Evolutionary conservation across 2,329 filamentous ascomycete genomes (phyloP), one percentile per base, ranked within the genome.

Genomic region (Sphaceloma murrayae): DNA sequence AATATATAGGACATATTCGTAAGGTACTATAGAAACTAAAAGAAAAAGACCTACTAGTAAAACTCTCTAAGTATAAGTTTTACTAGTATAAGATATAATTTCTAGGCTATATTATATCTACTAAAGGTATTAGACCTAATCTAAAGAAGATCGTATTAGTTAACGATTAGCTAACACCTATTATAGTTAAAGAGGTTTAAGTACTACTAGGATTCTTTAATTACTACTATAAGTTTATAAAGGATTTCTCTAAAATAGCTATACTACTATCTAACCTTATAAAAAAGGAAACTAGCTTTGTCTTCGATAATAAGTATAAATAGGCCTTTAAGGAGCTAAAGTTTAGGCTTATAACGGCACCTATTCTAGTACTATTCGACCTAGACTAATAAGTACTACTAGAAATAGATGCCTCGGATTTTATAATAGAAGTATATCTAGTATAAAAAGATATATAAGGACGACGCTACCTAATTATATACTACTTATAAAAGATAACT

Each of bases 41-140:
- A 19, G 46, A 45, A 16, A 21, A 31, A 4, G 16, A 16, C 2
- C 14, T 55, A 31, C 47, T 45, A 24, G 13, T 38, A 14, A 46
- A 50, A 22, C 16, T 34, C 11, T 44, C 36, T 26, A 53, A 52
- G 31, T 51, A 30, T 21, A 27, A 45, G 8, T 52, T 54, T 38
- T 34, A 43, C 32, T 17, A n/a, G 4, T 8, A 46, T 3, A 10
- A 2, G 51, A 44, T 34, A 29, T 52, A 6, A 30, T 53, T 26
- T 36, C 14, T 8, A 34, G 45, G 45, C 2, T 52, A 44, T 34
- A 29, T 52, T 11, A 34, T 53, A 24, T 36, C n/a, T 5, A 34
- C 32, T 22, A n/a, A 39, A 7, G 24, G 36, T 6, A 31, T 48
- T 5, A 9, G 9, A 6, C 38, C 48, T 19, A 31, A 49, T 27